A percentile compares a stretch with the other conserved stretches of the same genome.
Evolutionary conservation across 2,329 filamentous ascomycete genomes (phyloP).

Genomic region (Dactylellina leptospora): DNA sequence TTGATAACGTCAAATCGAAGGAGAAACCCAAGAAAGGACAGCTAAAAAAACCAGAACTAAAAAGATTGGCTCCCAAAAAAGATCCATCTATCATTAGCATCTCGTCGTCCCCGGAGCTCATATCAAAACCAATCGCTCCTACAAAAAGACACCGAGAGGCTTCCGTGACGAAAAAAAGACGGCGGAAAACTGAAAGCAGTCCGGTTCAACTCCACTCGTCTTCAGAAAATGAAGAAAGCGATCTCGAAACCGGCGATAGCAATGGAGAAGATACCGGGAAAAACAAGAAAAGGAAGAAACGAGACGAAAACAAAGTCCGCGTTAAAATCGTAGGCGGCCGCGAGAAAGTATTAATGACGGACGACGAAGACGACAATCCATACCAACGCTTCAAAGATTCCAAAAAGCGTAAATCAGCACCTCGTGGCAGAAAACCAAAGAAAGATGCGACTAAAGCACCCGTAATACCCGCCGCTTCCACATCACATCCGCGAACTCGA

Average conservation of each 20-base stretch:
- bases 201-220: not conserved
- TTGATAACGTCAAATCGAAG: slow-evolving; percentile 39
- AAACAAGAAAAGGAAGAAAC: slow-evolving; percentile 15
- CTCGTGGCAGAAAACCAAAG: slow-evolving; percentile 56
- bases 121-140: slow-evolving; percentile 12
- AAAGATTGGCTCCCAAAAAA: slow-evolving; percentile 24
- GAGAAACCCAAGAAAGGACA: slow-evolving; percentile 1
- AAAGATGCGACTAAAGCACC: slow-evolving; percentile 53
- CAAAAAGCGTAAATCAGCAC: slow-evolving; percentile 64
- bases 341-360: slow-evolving; percentile 56
- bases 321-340: slow-evolving; percentile 31
- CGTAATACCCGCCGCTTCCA: slow-evolving; percentile 50
- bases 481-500: slow-evolving; percentile 4
- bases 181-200: not conserved
- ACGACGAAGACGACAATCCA: slow-evolving; percentile 69
- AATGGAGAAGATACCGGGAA: slow-evolving; percentile 7
- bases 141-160: slow-evolving; percentile 1
- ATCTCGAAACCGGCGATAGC: not conserved
- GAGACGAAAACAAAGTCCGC: slow-evolving; percentile 20
- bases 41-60: not conserved
- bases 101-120: slow-evolving; percentile 35
- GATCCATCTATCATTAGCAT: slow-evolving; percentile 40
- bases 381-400: slow-evolving; percentile 67
- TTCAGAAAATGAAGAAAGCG: not conserved
- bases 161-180: slow-evolving; percentile 20